phyloP scores from a whole-genome alignment of 352 stramenopile species.

The Pythium rhizo-oryzae region DNA sequence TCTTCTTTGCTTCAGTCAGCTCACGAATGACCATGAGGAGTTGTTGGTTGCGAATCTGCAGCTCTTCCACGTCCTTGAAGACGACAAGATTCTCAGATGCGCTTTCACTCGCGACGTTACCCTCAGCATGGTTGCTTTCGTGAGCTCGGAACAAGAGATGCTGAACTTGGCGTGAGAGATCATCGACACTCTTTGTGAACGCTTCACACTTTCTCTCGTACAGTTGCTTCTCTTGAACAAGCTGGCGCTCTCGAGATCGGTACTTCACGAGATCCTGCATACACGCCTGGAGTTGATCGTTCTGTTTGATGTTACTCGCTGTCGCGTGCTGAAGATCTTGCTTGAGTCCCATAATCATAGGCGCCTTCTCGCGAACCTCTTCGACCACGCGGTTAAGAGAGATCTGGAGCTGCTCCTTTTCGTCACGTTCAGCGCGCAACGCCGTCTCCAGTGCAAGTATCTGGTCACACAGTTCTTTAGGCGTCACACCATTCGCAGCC shows the following conservation, averaged over 20 bases:
- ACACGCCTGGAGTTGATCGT: constrained; percentile 60
- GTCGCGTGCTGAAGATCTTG: constrained; percentile 91
- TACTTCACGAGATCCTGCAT: constrained; percentile 76
- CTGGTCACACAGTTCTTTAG: constrained; percentile 91
- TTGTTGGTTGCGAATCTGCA: constrained; percentile 93
- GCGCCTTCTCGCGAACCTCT: constrained; percentile 93
- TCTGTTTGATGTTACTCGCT: constrained; percentile 79
- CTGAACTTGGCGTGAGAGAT: constrained; percentile 94
- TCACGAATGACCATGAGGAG: constrained; percentile 83
- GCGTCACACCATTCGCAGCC: constrained; percentile 61
- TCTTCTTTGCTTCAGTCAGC: constrained; percentile 56
- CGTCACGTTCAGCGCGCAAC: constrained; percentile 70
- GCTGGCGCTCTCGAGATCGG: constrained; percentile 64
- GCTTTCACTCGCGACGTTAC: constrained; percentile 27
- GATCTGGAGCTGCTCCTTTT: constrained; percentile 90
- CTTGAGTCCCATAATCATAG: constrained; percentile 87
- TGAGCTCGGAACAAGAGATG: constrained; percentile 81
- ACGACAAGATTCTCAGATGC: constrained; percentile 80
- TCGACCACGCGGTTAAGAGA: constrained; percentile 92
- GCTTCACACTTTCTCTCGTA: constrained; percentile 76
- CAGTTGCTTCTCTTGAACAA: constrained; percentile 60
- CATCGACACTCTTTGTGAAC: constrained; percentile 81
- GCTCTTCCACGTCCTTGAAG: constrained; percentile 86
- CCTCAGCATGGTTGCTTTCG: constrained; percentile 37
- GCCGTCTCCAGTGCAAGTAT: constrained; percentile 89